Evolutionary conservation across 176 grass and related monocot genomes (phyloP).

Genomic region (Phyllostachys edulis): DNA sequence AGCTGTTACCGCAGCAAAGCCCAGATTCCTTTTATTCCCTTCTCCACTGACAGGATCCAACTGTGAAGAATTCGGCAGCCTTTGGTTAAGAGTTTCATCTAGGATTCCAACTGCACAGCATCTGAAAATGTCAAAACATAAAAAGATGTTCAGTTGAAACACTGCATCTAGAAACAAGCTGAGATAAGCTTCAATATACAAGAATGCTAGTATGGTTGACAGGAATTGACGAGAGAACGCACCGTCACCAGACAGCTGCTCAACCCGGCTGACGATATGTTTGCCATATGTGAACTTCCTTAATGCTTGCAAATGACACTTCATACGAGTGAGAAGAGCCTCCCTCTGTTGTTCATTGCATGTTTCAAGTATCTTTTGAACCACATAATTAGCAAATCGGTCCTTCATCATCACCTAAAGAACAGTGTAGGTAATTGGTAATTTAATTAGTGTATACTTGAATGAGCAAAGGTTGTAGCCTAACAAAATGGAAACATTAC

Average conservation of each 20-base stretch:
- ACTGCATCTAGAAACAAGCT: background rate
- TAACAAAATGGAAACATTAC: slow-evolving; percentile 5
- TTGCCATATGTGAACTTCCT: slow-evolving; percentile 80
- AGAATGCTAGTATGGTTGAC: background rate
- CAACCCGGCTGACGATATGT: slow-evolving; percentile 62
- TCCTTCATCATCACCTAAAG: slow-evolving; percentile 74
- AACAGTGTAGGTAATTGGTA: background rate
- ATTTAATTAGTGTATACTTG: background rate
- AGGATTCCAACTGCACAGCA: slow-evolving; percentile 15
- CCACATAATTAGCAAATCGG: slow-evolving; percentile 71
- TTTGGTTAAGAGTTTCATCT: background rate
- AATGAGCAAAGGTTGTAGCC: background rate
- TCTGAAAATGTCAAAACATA: slow-evolving; percentile 19
- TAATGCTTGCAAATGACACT: slow-evolving; percentile 47
- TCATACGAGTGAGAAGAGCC: slow-evolving; percentile 53
- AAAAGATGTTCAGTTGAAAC: background rate
- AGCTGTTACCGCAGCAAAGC: background rate
- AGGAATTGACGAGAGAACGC: background rate
- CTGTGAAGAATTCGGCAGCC: slow-evolving; percentile 2
- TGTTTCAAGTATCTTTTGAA: slow-evolving; percentile 78
- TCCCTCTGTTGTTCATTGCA: slow-evolving; percentile 51
- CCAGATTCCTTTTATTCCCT: background rate
- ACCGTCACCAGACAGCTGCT: slow-evolving; percentile 65
- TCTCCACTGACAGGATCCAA: background rate
- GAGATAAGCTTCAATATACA: background rate